phyloP scores from a whole-genome alignment of 345 rosid genomes.

The Euphorbia peplus region DNA sequence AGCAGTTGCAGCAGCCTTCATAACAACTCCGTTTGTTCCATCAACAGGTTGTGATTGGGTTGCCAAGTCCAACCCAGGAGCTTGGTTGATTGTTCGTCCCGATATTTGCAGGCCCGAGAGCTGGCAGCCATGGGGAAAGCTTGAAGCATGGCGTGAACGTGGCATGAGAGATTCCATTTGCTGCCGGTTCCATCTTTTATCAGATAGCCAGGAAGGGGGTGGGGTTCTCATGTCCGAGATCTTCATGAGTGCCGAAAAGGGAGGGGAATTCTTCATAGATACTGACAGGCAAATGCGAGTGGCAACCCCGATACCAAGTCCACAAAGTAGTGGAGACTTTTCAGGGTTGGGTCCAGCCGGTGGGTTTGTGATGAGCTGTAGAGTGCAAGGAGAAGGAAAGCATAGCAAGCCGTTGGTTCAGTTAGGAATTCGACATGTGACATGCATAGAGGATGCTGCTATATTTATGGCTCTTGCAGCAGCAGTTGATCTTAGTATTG shows the following conservation, averaged over 20 bases:
- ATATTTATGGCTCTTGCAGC: constrained; percentile 96
- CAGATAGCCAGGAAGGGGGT: constrained; percentile 71
- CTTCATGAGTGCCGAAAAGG: constrained; percentile 77
- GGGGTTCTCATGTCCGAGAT: constrained; percentile 86
- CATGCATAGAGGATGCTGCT: constrained; percentile 94
- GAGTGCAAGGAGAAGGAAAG: constrained; percentile 90
- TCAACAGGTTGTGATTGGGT: constrained; percentile 98
- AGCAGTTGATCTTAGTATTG: constrained; percentile 89
- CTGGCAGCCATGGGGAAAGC: constrained; percentile 99
- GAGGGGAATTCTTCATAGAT: constrained; percentile 85
- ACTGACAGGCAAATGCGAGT: constrained; percentile 68
- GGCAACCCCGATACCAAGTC: constrained; percentile 79
- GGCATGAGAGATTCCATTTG: constrained; percentile 83
- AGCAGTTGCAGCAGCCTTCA: constrained; percentile 94
- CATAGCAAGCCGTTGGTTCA: constrained; percentile 83
- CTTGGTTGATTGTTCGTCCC: constrained; percentile 88
- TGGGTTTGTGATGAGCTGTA: constrained; percentile 90
- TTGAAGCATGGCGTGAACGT: constrained; percentile 96
- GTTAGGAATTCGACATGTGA: constrained; percentile 79
- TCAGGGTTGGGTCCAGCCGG: constrained; percentile 56
- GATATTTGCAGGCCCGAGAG: constrained; percentile 75
- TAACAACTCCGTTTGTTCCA: constrained; percentile 97
- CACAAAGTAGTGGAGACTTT: constrained; percentile 88
- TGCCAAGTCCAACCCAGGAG: constrained; percentile 92
- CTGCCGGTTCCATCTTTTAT: constrained; percentile 78